These are phyloP conservation scores for Fraxinus paxiana DNA, from an alignment of 305 asterid species.

Conservation along the genomic window DNA sequence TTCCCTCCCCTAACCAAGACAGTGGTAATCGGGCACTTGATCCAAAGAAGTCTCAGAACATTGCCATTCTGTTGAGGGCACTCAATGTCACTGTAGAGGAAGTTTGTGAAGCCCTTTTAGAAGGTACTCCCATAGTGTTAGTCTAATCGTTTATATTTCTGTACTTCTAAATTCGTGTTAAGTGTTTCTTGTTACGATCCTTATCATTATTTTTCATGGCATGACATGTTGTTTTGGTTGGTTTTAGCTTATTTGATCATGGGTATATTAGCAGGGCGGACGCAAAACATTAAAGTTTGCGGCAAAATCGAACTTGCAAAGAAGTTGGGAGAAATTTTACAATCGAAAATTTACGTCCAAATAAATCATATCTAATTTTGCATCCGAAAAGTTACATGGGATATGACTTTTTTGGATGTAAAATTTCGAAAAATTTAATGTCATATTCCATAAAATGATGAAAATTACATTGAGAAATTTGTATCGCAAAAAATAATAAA, in stretches of 20 bases:
- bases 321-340: too few species aligned
- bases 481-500: too few species aligned
- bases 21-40: conserved; percentile 61
- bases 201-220: not conserved
- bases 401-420: too few species aligned
- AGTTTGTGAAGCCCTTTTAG: conserved; percentile 86
- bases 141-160: not conserved
- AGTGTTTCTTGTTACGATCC: not conserved
- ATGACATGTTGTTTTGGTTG: not conserved
- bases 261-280: not conserved
- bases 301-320: too few species aligned
- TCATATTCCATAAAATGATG: too few species aligned
- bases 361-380: too few species aligned
- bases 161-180: not conserved
- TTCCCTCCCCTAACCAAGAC: conserved; percentile 59
- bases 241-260: not conserved
- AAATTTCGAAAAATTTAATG: too few species aligned
- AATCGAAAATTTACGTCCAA: too few species aligned
- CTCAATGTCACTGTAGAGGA: conserved; percentile 87
- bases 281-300: too few species aligned
- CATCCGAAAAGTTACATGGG: too few species aligned
- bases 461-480: too few species aligned
- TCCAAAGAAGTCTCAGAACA: conserved; percentile 88
- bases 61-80: conserved; percentile 83
- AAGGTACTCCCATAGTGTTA: conserved; percentile 48